These are phyloP conservation scores for Penicillium bovifimosum DNA, from an alignment of 495 filamentous ascomycete genomes.

Conservation along the genomic window DNA sequence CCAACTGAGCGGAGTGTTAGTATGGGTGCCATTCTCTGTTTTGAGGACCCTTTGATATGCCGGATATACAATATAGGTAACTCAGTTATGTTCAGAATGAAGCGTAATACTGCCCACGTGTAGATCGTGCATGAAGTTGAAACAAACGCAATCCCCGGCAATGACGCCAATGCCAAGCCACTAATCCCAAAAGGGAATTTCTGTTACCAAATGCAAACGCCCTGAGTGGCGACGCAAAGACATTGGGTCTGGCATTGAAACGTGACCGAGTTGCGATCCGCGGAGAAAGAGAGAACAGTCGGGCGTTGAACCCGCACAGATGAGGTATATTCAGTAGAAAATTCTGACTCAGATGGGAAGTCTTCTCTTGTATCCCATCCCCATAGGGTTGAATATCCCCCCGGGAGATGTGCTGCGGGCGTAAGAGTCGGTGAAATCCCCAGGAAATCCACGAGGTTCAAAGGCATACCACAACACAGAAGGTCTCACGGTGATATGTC, in stretches of 20 bases:
- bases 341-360: neutral
- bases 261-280: slow-evolving; percentile 4
- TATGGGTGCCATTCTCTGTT: too few species aligned
- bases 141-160: neutral
- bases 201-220: slow-evolving; percentile 40
- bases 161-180: slow-evolving; percentile 6
- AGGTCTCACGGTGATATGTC: neutral
- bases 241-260: neutral
- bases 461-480: too few species aligned
- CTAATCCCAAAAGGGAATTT: slow-evolving; percentile 23
- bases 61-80: too few species aligned
- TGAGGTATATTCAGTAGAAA: neutral
- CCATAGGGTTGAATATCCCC: neutral
- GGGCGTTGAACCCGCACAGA: neutral
- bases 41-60: too few species aligned
- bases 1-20: neutral
- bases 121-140: too few species aligned
- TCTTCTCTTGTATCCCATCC: neutral
- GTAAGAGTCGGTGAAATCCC: neutral
- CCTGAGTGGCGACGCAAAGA: slow-evolving; percentile 24
- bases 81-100: too few species aligned
- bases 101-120: too few species aligned
- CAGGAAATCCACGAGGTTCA: neutral
- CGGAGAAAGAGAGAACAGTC: slow-evolving; percentile 8
- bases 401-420: neutral